Base-by-base conservation (phyloP, 2,329 filamentous ascomycete species). In the Alternaria triticina region DNA sequence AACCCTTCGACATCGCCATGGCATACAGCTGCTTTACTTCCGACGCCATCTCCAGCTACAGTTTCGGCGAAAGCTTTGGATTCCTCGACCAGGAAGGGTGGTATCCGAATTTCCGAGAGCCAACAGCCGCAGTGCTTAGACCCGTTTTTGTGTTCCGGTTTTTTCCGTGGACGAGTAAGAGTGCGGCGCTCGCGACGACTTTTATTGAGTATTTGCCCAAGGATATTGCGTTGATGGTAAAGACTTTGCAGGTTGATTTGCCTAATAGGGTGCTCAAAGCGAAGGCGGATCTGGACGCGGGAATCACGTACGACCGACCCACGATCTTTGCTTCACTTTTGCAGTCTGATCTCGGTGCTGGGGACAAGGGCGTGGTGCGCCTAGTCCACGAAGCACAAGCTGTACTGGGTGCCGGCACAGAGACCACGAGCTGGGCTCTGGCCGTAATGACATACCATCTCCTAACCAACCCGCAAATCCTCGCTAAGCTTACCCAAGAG, bases 341-440 rank as follows among this genome's bases (percentile, higher is more conserved):
- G 1, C 64, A 66, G 23, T 69, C 66, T 2, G 66, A 70, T 25
- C 50, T 70, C 25, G 59, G 64, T 6, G 30, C 64, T 2, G 44
- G 65, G n/a, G 70, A 73, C 2, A 73, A 74, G 30, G 68, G 67
- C 20, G 62, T 65, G 13, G 67, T 70, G n/a, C 71, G 77, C 13
- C 58, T 80, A 6, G 65, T 70, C 1, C 76, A 78, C 40, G 77
- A 80, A 63, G 76, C 70, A 10, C 65, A 72, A 25, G 75, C 69
- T 8, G 67, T 79, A 2, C 60, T 79, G 11, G 77, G 75, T 30
- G 77, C 77, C 3, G 77, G 76, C 9, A 79, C 77, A 20, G 75
- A 78, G 23, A 80, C 77, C 3, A 79, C 75, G 6, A 72, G 75
- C 11, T 74, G 74, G 70, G 69, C 70, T 22, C 50, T 75, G 54